Conservation (phyloP, 169 alveolate genomes). For the Amoebophrya sp. region DNA sequence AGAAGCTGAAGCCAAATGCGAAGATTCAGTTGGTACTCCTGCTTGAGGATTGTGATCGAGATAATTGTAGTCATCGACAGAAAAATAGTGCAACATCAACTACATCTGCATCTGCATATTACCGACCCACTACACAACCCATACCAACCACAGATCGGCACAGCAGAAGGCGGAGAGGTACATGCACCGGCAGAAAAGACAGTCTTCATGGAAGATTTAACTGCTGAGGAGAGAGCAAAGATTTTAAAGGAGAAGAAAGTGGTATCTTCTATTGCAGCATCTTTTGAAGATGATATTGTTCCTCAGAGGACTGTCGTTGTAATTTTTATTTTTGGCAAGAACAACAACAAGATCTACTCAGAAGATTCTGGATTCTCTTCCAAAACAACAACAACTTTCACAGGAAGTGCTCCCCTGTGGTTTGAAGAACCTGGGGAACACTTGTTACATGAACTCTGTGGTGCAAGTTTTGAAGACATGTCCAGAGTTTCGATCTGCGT, state of each 20-base stretch:
- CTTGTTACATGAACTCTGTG: constrained; percentile 74
- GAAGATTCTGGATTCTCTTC: no score
- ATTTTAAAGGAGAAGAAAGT: not conserved
- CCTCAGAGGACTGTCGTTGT: no score
- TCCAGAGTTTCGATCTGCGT: not conserved
- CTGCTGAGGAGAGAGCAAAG: not conserved
- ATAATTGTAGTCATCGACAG: not conserved
- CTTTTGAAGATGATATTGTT: no score
- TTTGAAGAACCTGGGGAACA: constrained; percentile 68
- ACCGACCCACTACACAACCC: no score
- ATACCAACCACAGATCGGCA: constrained; percentile 15
- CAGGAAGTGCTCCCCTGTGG: constrained; percentile 57
- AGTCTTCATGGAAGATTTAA: not conserved
- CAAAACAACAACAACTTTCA: no score
- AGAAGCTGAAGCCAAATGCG: not conserved
- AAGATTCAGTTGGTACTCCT: not conserved
- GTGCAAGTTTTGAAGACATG: constrained; percentile 40
- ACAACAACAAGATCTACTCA: no score
- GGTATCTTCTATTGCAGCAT: no score
- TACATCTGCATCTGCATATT: not conserved
- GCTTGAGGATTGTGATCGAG: not conserved
- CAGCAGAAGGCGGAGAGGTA: not conserved
- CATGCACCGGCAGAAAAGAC: not conserved
- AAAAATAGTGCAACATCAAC: not conserved
- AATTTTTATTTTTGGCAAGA: no score